Base-by-base conservation (phyloP, 1,284 basidiomycete species). In the Puccinia horiana region DNA sequence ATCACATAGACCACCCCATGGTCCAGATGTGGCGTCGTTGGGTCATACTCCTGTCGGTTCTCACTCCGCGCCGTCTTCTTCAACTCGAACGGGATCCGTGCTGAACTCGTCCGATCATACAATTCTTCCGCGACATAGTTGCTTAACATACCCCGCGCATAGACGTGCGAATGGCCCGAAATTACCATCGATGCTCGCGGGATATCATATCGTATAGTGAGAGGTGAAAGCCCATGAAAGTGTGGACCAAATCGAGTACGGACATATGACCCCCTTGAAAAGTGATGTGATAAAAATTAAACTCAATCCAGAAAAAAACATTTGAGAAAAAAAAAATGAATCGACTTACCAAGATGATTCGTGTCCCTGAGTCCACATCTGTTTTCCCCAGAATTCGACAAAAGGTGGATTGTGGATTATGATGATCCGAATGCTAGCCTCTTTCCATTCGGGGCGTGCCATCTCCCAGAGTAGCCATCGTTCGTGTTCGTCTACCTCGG, bases 91-190 rank as follows among this genome's bases (percentile, higher is more conserved):
- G 70, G 29, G 0, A 83, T 40, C 3, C 76, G 18, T 5, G 70
- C 32, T 0, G 84, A 83, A n/a, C 35, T 49, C 12, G 37, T 11
- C 11, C 56, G 65, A 12, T 49, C 32, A 5, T 83, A 70, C 58
- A 79, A 84, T 3, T 82, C n/a, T 1, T 54, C 74, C 29, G 83
- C 76, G 44, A 85, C 73, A 2, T 77, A 29, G 58, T 42, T 29
- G 12, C 84, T 83, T 52, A 85, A 74, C 75, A 85, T 84, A 2
- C 84, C 85, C 58, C 85, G 81, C 4, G 83, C 81, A 80, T 85
- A 85, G 26, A 83, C 76, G 76, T 85, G 85, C 35, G 83, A 84
- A 76, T 85, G 85, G 5, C 85, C 85, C 2, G 85, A 85, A 16
- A 85, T 80, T 44, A 85, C 72, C 54, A 85, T 79, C 44, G 75